Percentiles rank a stretch among this genome's conserved stretches.
Evolutionary conservation across 768 basidiomycete species (phyloP).

Genomic region (Gyrodon lividus): DNA sequence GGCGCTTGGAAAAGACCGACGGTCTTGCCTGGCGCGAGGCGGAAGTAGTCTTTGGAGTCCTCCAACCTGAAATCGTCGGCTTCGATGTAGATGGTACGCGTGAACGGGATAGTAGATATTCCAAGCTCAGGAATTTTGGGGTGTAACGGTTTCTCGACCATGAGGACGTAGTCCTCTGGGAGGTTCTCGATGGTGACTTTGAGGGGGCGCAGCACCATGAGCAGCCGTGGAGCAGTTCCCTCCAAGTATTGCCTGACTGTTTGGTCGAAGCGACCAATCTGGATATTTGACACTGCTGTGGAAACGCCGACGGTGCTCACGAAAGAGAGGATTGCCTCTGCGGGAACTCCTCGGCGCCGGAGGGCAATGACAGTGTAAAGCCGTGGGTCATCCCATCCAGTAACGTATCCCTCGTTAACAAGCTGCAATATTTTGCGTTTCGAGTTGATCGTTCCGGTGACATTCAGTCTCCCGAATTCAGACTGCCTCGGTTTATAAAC

Average conservation of each 20-base stretch:
- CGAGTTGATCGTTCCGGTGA: slow-evolving; percentile 95
- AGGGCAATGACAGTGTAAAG: slow-evolving; percentile 96
- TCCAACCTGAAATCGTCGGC: slow-evolving; percentile 88
- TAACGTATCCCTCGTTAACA: slow-evolving; percentile 81
- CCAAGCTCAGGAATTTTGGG: slow-evolving; percentile 92
- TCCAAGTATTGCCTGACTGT: slow-evolving; percentile 87
- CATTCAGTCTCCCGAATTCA: slow-evolving; percentile 89
- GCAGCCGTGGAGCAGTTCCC: slow-evolving; percentile 78
- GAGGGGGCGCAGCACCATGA: slow-evolving; percentile 89
- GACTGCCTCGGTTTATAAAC: slow-evolving; percentile 97
- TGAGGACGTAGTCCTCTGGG: slow-evolving; percentile 76
- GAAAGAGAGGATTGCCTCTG: slow-evolving; percentile 90
- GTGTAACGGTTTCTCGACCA: slow-evolving; percentile 89
- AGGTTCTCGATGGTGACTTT: slow-evolving; percentile 92
- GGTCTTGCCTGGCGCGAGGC: slow-evolving; percentile 95
- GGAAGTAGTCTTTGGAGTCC: slow-evolving; percentile 95
- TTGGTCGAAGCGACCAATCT: slow-evolving; percentile 88
- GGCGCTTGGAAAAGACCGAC: slow-evolving; percentile 96
- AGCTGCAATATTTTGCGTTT: slow-evolving; percentile 93
- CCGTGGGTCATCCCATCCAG: slow-evolving; percentile 96
- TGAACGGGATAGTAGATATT: slow-evolving; percentile 77
- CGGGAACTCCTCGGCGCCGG: slow-evolving; percentile 93
- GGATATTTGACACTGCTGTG: slow-evolving; percentile 77
- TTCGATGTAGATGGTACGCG: slow-evolving; percentile 89
- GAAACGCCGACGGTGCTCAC: slow-evolving; percentile 95